Conservation (phyloP, 257 asterid species). For the Plectranthus barbatus region DNA sequence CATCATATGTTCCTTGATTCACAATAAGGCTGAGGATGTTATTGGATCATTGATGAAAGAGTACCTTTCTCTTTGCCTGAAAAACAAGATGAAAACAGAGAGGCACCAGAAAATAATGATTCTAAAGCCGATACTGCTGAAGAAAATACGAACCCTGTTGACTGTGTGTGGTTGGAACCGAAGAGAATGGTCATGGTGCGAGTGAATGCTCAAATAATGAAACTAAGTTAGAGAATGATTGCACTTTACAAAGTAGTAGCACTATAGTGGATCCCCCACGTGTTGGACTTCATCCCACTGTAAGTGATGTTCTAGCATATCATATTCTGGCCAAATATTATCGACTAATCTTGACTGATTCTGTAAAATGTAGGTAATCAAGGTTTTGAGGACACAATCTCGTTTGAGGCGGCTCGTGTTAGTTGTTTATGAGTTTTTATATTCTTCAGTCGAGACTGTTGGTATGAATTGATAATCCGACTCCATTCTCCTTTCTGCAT, state of each 20-base stretch:
- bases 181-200: slow-evolving; percentile 22
- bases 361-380: slow-evolving; percentile 61
- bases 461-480: slow-evolving; percentile 9
- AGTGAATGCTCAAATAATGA: slow-evolving; percentile 25
- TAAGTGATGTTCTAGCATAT: slow-evolving; percentile 33
- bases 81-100: slow-evolving; percentile 33
- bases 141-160: slow-evolving; percentile 18
- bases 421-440: slow-evolving; percentile 62
- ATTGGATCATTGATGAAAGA: slow-evolving; percentile 81
- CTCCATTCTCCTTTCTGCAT: slow-evolving; percentile 28
- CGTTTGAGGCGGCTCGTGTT: slow-evolving; percentile 85
- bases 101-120: slow-evolving; percentile 21
- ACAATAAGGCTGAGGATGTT: slow-evolving; percentile 80
- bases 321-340: background rate
- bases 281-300: slow-evolving; percentile 98
- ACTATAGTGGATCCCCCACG: slow-evolving; percentile 97
- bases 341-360: background rate
- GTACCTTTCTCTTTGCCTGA: slow-evolving; percentile 45
- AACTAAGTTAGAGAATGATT: slow-evolving; percentile 21
- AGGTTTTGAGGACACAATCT: slow-evolving; percentile 78
- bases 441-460: background rate
- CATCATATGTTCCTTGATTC: slow-evolving; percentile 7
- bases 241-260: slow-evolving; percentile 22
- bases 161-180: slow-evolving; percentile 22
- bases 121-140: slow-evolving; percentile 26